A percentile compares a stretch with the other conserved stretches of the same genome.
phyloP scores from a whole-genome alignment of 2,329 filamentous ascomycete genomes.

The Tolypocladium sp. region DNA sequence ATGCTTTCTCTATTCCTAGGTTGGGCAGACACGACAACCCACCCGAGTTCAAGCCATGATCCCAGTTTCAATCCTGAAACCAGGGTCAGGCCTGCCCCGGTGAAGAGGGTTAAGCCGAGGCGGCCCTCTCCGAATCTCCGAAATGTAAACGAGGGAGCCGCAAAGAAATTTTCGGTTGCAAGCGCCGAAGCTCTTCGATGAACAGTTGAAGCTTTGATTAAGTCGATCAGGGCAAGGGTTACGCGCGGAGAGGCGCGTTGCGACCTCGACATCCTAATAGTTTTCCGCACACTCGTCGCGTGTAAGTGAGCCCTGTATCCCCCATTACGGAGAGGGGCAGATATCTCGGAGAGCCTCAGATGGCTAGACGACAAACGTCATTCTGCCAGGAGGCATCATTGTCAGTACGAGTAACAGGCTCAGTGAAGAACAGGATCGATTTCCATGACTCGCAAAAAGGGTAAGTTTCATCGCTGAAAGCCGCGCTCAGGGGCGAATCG shows the following conservation, averaged over 20 bases:
- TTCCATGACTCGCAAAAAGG: not conserved
- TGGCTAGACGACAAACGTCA: not conserved
- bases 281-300: not conserved
- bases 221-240: not conserved
- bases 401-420: not conserved
- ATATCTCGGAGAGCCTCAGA: not conserved
- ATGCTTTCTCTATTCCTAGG: not conserved
- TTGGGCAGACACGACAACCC: not conserved
- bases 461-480: not conserved
- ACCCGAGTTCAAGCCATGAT: not conserved
- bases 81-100: not conserved
- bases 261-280: not conserved
- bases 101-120: not conserved
- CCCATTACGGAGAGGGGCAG: not conserved
- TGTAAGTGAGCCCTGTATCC: not conserved
- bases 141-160: not conserved
- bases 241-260: not conserved
- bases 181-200: not conserved
- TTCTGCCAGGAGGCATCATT: not conserved
- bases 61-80: not conserved
- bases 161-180: not conserved
- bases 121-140: not conserved
- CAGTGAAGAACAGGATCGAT: not conserved
- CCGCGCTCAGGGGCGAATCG: too few species aligned
- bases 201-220: not conserved